Base-by-base conservation (phyloP, 257 asterid species). In the Linderniella brevidens region DNA sequence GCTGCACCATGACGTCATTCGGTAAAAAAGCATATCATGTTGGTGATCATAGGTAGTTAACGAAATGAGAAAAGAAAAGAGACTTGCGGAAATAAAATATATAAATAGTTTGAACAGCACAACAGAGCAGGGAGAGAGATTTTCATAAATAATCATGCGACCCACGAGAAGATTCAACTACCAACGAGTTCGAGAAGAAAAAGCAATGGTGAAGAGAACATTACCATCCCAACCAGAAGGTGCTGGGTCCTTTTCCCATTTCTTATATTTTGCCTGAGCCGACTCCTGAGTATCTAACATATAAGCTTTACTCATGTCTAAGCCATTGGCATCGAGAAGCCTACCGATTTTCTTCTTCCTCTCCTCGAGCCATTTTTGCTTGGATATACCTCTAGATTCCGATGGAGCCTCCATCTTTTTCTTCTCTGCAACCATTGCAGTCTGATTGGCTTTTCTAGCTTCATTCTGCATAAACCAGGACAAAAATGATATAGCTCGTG, bases 181-280 rank as follows among this genome's bases (percentile, higher is more conserved):
- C 43, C 13, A 10, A 39, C 1, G 13, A 9, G 15, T 39, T 13
- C 14, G 18, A 5, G 15, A 41, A 41, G 4, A n/a, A 17, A 4
- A 4, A 41, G 46, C 4, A 41, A 41, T 5, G 46, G 4, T 11
- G 14, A 11, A 41, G 18, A 43, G 19, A 43, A 18, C 8, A 13
- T n/a, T 71, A 90, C 98, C 98, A 64, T 81, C 94, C 98, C 98
- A 81, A 51, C 98, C 98, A 69, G 71, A 76, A 52, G 96, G 96
- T 58, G 98, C 96, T 59, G 93, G 92, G 35, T 75, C 83, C 74
- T 85, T 81, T 59, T 77, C 94, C 94, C 94, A 81, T 61, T 81
- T 90, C 74, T 90, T 79, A 68, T 90, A 90, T 70, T 90, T 90
- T 1, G 72, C 13, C 64, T 79, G 70, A 37, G 96, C 98, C 80